A percentile compares a stretch with the other conserved stretches of the same genome.
These are phyloP conservation scores for Rhodosorus marinus DNA, from an alignment of 23 red algal species.

Conservation along the genomic window DNA sequence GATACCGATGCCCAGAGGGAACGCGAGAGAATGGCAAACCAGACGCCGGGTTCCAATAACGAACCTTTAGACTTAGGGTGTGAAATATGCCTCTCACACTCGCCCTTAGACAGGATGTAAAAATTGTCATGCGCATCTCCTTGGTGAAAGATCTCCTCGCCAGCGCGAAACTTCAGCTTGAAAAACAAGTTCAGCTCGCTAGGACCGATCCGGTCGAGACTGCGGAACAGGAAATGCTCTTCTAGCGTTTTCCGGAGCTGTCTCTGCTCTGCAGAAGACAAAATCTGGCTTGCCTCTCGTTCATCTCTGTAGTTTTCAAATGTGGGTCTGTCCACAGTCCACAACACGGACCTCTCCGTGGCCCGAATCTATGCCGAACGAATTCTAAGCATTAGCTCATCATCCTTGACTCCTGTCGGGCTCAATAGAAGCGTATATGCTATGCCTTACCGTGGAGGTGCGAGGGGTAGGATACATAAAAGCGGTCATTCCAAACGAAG, in stretches of 20 bases:
- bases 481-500: conserved; percentile 65
- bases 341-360: conserved; percentile 65
- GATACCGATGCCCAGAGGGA: too few relatives aligned
- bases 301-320: conserved; percentile 75
- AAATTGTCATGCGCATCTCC: conserved; percentile 87
- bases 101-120: conserved; percentile 86
- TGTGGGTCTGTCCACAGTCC: conserved; percentile 71
- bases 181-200: conserved; percentile 72
- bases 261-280: conserved; percentile 35
- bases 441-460: conserved; percentile 34
- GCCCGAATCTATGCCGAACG: too few relatives aligned
- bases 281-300: conserved; percentile 33
- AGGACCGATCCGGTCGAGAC: conserved; percentile 65
- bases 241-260: conserved; percentile 25
- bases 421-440: too few relatives aligned
- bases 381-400: too few relatives aligned
- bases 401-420: too few relatives aligned
- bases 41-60: too few relatives aligned
- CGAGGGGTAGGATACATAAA: conserved; percentile 61
- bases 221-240: conserved; percentile 85
- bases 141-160: conserved; percentile 78
- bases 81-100: conserved; percentile 55
- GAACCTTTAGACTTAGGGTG: conserved; percentile 25
- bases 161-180: conserved; percentile 71
- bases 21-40: too few relatives aligned